Base-by-base conservation (phyloP, 352 stramenopile genomes). In the Elongisporangium prolatum region DNA sequence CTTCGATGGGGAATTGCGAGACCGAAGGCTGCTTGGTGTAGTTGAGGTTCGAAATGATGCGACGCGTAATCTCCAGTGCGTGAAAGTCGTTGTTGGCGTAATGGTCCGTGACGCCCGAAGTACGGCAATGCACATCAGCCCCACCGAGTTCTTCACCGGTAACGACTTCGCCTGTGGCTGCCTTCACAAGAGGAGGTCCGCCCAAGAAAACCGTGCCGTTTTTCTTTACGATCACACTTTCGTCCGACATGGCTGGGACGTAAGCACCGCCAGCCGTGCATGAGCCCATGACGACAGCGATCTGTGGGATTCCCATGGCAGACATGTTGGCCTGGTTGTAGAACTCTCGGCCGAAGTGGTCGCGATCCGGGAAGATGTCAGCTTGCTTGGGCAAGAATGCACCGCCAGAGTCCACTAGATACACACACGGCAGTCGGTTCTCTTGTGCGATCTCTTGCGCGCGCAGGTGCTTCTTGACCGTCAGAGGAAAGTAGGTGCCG, bases 291-390 rank as follows among this genome's bases (percentile, higher is more conserved):
- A 99, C 96, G 37, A 99, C 93, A 11, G 96, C 95, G 57, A 99
- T 94, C 72, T 99, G 97, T 16, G 96, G 92, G 56, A 99, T 98
- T 11, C 95, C 95, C 57, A 68, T 63, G 6, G 89, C 81, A 40
- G 86, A 98, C 95, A 99, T 98, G 61, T 80, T 97, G 7, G 96
- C 96, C 73, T 99, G 96, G 80, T 99, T 99, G 72, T 97, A 99
- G 69, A 99, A 99, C 62, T 98, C 98, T 9, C 97, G 76, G 48
- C 97, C 97, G 82, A 99, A 99, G 63, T 98, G 89, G 60, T 98
- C 88, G 49, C 83, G 84, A 63, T 99, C 97, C 0, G 97, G 97
- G 75, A 99, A 99, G 16, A 99, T 98, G 24, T 99, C 94, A 34
- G 77, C 93, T 65, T 99, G 97, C 63, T 89, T 83, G 1, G 97